Conservation (phyloP, 2,329 filamentous ascomycete genomes). For the Thielaviopsis populi region DNA sequence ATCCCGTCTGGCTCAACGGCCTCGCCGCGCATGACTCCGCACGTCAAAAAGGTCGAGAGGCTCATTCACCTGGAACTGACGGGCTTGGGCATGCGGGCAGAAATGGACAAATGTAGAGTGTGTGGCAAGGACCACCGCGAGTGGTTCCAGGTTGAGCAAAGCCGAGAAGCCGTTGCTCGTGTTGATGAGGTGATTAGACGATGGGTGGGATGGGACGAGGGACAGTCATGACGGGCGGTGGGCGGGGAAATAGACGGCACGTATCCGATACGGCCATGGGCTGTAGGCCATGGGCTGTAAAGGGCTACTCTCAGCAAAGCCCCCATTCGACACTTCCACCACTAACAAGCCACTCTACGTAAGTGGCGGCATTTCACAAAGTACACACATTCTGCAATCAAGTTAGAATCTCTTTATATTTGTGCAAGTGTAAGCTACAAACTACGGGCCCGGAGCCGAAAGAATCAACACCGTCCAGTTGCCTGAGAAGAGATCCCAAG, state of each 20-base stretch:
- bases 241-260: neutral
- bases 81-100: slow-evolving; percentile 39
- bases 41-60: slow-evolving; percentile 76
- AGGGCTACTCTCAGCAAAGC: too few species aligned
- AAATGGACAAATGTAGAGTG: slow-evolving; percentile 47
- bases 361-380: too few species aligned
- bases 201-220: slow-evolving; percentile 77
- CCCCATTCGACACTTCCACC: too few species aligned
- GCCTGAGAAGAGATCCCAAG: neutral
- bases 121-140: slow-evolving; percentile 81
- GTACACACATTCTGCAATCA: too few species aligned
- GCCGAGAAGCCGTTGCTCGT: slow-evolving; percentile 50
- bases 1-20: slow-evolving; percentile 29
- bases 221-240: neutral
- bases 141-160: slow-evolving; percentile 85
- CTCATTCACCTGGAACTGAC: slow-evolving; percentile 82
- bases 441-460: neutral
- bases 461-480: neutral
- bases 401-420: slow-evolving; percentile 1
- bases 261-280: neutral
- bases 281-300: too few species aligned
- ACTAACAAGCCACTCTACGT: too few species aligned
- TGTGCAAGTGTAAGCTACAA: neutral
- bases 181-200: slow-evolving; percentile 56
- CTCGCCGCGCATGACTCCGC: slow-evolving; percentile 56